Evolutionary conservation across 2,329 filamentous ascomycete genomes (phyloP).

Genomic region (Penicillium sp.): DNA sequence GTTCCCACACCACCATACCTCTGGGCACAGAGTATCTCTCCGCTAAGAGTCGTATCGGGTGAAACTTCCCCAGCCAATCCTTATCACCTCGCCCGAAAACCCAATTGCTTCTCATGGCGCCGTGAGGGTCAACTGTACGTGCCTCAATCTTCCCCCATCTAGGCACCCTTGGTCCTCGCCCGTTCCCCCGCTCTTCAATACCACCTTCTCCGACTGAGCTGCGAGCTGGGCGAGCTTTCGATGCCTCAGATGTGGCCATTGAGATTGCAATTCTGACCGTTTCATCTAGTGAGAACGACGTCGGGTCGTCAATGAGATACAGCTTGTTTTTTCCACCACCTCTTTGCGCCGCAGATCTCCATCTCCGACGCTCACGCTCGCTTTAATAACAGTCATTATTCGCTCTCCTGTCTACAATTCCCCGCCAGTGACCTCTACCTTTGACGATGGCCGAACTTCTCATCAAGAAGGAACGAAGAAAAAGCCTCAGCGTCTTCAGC

Average conservation of each 20-base stretch:
- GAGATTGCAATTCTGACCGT: conserved; percentile 7
- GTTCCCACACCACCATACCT: neutral
- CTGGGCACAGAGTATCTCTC: neutral
- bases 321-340: conserved; percentile 15
- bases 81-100: conserved; percentile 5
- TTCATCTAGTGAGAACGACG: conserved; percentile 29
- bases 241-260: neutral
- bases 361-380: conserved; percentile 10
- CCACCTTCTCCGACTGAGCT: conserved; percentile 10
- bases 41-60: conserved; percentile 8
- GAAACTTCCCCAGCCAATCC: conserved; percentile 3
- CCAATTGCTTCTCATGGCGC: conserved; percentile 36
- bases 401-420: conserved; percentile 2
- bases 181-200: conserved; percentile 25
- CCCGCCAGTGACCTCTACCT: conserved; percentile 7
- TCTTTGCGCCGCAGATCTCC: conserved; percentile 4
- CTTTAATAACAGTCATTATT: conserved; percentile 2
- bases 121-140: conserved; percentile 33
- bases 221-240: neutral
- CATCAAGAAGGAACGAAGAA: conserved; percentile 38
- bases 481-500: conserved; percentile 38
- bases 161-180: conserved; percentile 12
- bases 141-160: conserved; percentile 7
- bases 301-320: conserved; percentile 34
- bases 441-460: conserved; percentile 32